Evolutionary conservation across 2,329 filamentous ascomycete genomes (phyloP).

Genomic region (Apiospora saccharicola): DNA sequence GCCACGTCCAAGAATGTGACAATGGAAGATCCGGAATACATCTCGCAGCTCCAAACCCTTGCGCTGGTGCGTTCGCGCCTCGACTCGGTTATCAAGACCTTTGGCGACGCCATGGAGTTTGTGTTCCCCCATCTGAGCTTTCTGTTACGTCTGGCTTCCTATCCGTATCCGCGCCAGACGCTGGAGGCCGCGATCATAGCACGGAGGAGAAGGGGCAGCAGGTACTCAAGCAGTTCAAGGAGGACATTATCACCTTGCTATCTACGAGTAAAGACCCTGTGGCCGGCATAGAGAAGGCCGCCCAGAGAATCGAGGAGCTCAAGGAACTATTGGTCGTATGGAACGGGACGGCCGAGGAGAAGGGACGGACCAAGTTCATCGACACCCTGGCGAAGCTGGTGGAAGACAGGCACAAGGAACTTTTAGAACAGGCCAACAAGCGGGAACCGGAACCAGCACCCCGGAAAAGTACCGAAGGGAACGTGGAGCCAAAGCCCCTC

Average conservation of each 20-base stretch:
- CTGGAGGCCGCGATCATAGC: constrained; percentile 66
- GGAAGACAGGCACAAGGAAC: constrained; percentile 72
- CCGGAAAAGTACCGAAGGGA: constrained; percentile 43
- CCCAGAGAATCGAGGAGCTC: constrained; percentile 76
- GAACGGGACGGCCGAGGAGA: constrained; percentile 96
- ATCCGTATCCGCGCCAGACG: constrained; percentile 86
- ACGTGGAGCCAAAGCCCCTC: constrained; percentile 50
- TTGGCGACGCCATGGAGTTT: constrained; percentile 96
- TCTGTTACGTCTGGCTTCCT: constrained; percentile 86
- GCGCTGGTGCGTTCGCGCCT: constrained; percentile 84
- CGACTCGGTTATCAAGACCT: constrained; percentile 87
- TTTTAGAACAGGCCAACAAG: constrained; percentile 55
- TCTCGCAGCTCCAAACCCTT: constrained; percentile 82
- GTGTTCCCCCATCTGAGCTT: constrained; percentile 84
- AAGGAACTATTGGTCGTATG: constrained; percentile 81
- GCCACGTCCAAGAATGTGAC: constrained; percentile 31
- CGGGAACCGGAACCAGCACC: constrained; percentile 44
- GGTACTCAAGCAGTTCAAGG: constrained; percentile 72
- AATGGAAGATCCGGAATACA: constrained; percentile 63
- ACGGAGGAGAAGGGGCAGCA: constrained; percentile 89
- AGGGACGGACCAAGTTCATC: constrained; percentile 80
- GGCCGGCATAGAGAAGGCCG: constrained; percentile 76
- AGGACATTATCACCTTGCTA: constrained; percentile 76
- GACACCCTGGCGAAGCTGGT: constrained; percentile 83
- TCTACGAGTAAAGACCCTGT: constrained; percentile 63